Evolutionary conservation across 2,329 filamentous ascomycete genomes (phyloP), one percentile per base, ranked within the genome.

Genomic region (Colletotrichum sp.): DNA sequence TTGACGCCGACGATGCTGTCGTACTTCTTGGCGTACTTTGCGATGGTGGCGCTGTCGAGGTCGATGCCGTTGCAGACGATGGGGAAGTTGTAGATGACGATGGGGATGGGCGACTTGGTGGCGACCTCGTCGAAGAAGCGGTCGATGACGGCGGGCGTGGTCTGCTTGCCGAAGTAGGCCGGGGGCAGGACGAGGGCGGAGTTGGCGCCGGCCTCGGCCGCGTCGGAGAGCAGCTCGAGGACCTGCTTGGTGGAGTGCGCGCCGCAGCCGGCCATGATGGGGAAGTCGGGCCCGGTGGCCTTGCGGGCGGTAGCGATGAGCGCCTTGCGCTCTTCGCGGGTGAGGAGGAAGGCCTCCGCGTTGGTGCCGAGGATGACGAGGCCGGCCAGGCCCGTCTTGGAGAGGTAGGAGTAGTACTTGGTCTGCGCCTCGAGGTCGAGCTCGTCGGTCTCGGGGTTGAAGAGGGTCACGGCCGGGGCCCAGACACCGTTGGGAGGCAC

Each of bases 61-160:
- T 95, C 93, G 5, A 94, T 86, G 28, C 93, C 93, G 77, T 93
- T 93, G 80, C 91, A 93, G 24, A 94, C 92, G 15, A 86, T 91
- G 0, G 93, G 93, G 84, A 94, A 94, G 83, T 94, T 94, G 83
- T 94, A 93, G 16, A 94, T 83, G 55, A 94, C 88, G 36, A 94
- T 85, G 0, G 92, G 92, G 4, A 94, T 82, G 3, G 88, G 83
- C 3, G 86, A 87, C 66, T 85, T 82, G n/a, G 82, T 82, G 0
- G 91, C 90, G 5, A 94, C 85, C 34, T 93, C 89, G 63, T 84
- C 84, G 79, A 89, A 94, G 85, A 94, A 94, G 65, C 85, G 84
- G 79, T 90, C 88, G 32, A 94, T 85, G 28, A 93, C 90, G 15
- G 84, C 85, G 24, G 88, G 86, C 6, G 88, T 90, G 5, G 91